Evolutionary conservation across 176 grass and related monocot genomes (phyloP).

Genomic region (Panicum miliaceum): DNA sequence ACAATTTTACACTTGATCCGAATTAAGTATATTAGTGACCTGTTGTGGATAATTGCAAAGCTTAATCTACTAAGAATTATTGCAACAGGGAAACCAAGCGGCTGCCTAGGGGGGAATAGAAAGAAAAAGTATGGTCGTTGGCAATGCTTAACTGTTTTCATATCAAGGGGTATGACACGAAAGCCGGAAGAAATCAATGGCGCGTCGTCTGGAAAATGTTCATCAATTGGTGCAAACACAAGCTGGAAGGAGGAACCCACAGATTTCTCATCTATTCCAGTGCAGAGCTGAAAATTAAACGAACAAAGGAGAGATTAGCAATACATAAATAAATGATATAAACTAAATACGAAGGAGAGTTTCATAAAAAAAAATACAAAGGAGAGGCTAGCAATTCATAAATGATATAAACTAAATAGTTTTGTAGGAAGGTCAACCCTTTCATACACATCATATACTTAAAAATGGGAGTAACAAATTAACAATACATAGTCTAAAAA

Average conservation of each 20-base stretch:
- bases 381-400: slow-evolving; percentile 10
- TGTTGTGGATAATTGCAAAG: not conserved
- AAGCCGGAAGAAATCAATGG: slow-evolving; percentile 92
- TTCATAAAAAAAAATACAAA: not conserved
- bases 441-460: not conserved
- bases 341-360: not conserved
- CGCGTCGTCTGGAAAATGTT: slow-evolving; percentile 87
- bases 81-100: not conserved
- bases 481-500: not conserved
- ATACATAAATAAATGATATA: slow-evolving; percentile 1
- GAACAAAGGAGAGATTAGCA: slow-evolving; percentile 8
- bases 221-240: slow-evolving; percentile 91
- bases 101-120: not conserved
- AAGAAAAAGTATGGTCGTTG: not conserved
- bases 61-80: not conserved
- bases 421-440: not conserved
- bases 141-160: slow-evolving; percentile 74
- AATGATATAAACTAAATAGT: not conserved
- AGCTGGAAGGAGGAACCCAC: slow-evolving; percentile 91
- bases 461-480: not conserved
- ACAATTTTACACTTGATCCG: not conserved
- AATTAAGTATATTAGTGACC: not conserved
- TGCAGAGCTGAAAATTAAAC: slow-evolving; percentile 73
- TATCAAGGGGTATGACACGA: slow-evolving; percentile 91
- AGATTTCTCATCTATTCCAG: slow-evolving; percentile 93